Evolutionary conservation across 2,329 filamentous ascomycete genomes (phyloP).

Genomic region (Cryphonectria carpinicola): DNA sequence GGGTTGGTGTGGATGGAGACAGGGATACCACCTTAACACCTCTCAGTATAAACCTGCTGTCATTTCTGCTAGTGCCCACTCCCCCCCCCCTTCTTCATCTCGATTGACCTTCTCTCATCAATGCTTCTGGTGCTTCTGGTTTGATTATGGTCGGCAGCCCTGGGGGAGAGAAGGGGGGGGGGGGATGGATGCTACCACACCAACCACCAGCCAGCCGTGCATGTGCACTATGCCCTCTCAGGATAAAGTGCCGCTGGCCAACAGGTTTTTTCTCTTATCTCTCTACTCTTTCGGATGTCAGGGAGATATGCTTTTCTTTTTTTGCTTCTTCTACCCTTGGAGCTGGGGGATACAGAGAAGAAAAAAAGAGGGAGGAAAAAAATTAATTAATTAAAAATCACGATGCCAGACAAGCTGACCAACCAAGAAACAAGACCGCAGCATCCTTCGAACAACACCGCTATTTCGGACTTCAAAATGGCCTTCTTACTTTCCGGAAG

Average conservation of each 20-base stretch:
- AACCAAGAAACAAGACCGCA: not conserved
- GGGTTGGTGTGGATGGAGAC: not conserved
- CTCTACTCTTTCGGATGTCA: not conserved
- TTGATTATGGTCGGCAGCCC: not conserved
- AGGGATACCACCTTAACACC: not conserved
- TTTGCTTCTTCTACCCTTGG: not conserved
- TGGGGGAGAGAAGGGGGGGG: not conserved
- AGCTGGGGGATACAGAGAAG: too few species aligned
- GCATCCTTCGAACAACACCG: slow-evolving; percentile 5
- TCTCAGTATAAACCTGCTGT: too few species aligned
- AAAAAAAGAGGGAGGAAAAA: too few species aligned
- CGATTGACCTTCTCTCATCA: not conserved
- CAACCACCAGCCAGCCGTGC: not conserved
- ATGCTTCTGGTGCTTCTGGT: not conserved
- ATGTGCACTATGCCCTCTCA: not conserved
- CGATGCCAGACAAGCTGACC: not conserved
- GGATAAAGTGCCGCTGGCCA: not conserved
- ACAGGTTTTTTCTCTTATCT: not conserved
- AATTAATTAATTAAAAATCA: not conserved
- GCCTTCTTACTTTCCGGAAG: not conserved
- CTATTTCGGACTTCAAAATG: not conserved
- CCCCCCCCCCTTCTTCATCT: not conserved
- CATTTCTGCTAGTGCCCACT: not conserved
- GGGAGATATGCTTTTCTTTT: not conserved
- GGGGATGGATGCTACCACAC: not conserved